Conservation (phyloP, 176 grass and related monocot species). For the Themeda triandra region DNA sequence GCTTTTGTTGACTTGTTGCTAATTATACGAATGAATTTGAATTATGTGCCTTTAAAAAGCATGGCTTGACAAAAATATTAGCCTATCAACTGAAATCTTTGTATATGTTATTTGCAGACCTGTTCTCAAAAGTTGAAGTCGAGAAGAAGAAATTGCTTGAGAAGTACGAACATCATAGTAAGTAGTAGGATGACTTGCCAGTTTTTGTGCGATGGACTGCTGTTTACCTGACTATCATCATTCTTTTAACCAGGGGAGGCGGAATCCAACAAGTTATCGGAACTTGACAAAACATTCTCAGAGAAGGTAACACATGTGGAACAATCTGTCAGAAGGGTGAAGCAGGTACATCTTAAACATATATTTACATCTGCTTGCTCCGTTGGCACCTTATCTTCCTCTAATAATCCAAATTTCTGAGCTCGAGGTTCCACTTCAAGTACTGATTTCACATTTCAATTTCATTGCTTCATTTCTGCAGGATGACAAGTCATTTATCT, state of each 20-base stretch:
- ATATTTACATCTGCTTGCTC: constrained; percentile 6
- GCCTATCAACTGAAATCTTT: background rate
- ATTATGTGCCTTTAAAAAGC: background rate
- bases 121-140: constrained; percentile 74
- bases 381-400: background rate
- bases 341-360: constrained; percentile 43
- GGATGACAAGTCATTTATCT: constrained; percentile 65
- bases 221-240: background rate
- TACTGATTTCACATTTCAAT: background rate
- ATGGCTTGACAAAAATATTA: constrained; percentile 4
- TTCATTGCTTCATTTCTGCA: constrained; percentile 19
- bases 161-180: constrained; percentile 27
- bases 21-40: background rate
- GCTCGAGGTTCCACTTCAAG: background rate
- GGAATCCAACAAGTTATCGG: constrained; percentile 45
- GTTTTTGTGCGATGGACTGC: too few species aligned
- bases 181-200: too few species aligned
- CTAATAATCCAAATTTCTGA: background rate
- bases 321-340: constrained; percentile 60
- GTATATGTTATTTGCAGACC: constrained; percentile 40
- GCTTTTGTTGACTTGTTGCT: background rate
- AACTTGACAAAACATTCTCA: constrained; percentile 53
- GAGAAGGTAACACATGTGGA: constrained; percentile 57
- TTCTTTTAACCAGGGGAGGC: constrained; percentile 43
- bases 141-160: constrained; percentile 66